These are phyloP conservation scores for Leucosporidium creatinivorum DNA, from an alignment of 768 basidiomycete genomes.

Conservation along the genomic window DNA sequence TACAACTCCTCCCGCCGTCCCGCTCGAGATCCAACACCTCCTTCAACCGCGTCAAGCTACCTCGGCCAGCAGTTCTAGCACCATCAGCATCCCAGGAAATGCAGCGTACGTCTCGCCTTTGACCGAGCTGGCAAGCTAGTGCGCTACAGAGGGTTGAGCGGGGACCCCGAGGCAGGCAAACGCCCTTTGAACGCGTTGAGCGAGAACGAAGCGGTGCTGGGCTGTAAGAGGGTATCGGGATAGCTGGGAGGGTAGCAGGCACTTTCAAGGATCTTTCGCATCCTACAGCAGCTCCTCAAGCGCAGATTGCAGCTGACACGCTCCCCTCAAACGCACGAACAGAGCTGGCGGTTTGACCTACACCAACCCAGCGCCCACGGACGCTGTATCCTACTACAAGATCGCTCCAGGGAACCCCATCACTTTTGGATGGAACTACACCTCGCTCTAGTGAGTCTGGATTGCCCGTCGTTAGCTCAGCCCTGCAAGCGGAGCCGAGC, in stretches of 20 bases:
- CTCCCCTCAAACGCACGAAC: conserved; percentile 23
- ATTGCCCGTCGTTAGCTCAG: too few relatives aligned
- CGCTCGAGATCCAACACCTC: background rate
- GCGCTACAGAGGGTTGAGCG: background rate
- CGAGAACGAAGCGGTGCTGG: too few relatives aligned
- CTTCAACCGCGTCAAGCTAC: background rate
- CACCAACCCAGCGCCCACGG: conserved; percentile 71
- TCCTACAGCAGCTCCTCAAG: background rate
- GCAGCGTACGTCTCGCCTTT: background rate
- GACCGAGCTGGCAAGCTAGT: background rate
- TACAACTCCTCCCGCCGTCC: background rate
- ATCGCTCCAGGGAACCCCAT: conserved; percentile 64
- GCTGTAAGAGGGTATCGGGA: too few relatives aligned
- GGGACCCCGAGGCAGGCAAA: background rate
- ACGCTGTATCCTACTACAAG: conserved; percentile 76
- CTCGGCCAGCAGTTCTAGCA: background rate
- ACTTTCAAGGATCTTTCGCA: background rate
- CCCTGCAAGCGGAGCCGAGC: background rate
- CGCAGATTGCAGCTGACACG: background rate
- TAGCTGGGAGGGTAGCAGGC: too few relatives aligned
- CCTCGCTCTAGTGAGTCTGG: conserved; percentile 51
- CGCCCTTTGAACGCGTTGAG: background rate
- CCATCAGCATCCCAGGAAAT: background rate
- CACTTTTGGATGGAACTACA: conserved; percentile 89
- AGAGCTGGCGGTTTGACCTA: conserved; percentile 54